Evolutionary conservation across 129 eudicot genomes (phyloP), one percentile per base, ranked within the genome.

Genomic region (Tanacetum coccineum): DNA sequence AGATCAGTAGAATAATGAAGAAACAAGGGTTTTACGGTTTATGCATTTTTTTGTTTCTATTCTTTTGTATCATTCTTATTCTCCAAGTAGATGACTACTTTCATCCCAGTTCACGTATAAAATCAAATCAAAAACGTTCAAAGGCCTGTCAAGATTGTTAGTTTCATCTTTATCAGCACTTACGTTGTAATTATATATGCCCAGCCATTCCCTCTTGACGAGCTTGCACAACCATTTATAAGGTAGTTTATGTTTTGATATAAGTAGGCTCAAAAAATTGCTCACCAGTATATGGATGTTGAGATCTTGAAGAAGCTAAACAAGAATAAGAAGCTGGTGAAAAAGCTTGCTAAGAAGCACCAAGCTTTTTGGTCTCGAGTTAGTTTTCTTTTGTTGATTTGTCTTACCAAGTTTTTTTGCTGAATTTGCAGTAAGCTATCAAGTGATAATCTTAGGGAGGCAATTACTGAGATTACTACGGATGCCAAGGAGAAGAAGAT

Each of bases 291-390:
- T 47, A 82, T 82, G 87, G 87, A 82, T 58, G 84, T 82, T 26
- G 84, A 82, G 39, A 66, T 71, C 17, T 39, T 82, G 62, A 82
- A 82, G 76, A 82, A 82, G 79, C 76, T 82, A 5, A 82, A 82
- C 79, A 78, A 82, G 63, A 82, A 82, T 55, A 82, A 82, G 61
- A 82, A 82, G 53, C 12, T 82, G 62, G 87, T 82, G 20, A 82
- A 82, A 81, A 82, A 82, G 28, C 81, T 82, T 59, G 87, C 87
- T 7, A 82, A 82, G 80, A 74, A 74, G 46, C 81, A 82, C 75
- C 87, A 78, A 74, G 87, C 83, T 36, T 82, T 82, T 54, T 71
- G n/a, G n/a, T n/a, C n/a, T n/a, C n/a, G n/a, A n/a, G 30, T 17
- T 46, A 18, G 3, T 3, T 56, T 17, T n/a, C 6, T n/a, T 32